A percentile compares a stretch with the other conserved stretches of the same genome.
Conservation (phyloP, 805 yeast species). For the Yamadazyma phyllophila region DNA sequence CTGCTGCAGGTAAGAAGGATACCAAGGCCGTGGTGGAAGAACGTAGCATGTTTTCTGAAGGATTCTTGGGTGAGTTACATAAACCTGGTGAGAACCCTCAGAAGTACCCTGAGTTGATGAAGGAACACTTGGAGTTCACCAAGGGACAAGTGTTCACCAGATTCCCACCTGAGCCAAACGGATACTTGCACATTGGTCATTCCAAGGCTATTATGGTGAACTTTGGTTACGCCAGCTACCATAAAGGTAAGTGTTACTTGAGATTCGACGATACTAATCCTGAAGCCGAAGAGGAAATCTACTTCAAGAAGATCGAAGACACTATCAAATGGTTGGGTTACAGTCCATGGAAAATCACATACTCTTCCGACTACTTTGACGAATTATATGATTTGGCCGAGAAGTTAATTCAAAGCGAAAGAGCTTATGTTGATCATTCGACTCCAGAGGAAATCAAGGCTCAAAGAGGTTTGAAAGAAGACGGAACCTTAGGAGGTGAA, state of each 20-base stretch:
- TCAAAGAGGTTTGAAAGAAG: conserved; percentile 86
- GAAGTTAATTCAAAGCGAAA: conserved; percentile 62
- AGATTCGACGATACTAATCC: conserved; percentile 98
- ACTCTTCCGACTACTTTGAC: conserved; percentile 95
- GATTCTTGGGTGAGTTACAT: conserved; percentile 92
- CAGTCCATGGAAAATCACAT: conserved; percentile 89
- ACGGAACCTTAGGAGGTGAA: conserved; percentile 93
- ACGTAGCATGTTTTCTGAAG: conserved; percentile 89
- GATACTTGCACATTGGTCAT: conserved; percentile 95
- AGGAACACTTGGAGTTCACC: conserved; percentile 73
- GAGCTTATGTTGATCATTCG: conserved; percentile 91
- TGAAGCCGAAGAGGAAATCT: conserved; percentile 94
- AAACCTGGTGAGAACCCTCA: conserved; percentile 96
- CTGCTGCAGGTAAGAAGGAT: conserved; percentile 2
- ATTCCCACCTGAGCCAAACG: conserved; percentile 99
- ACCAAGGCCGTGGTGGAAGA: conserved; percentile 17
- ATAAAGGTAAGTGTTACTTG: conserved; percentile 85
- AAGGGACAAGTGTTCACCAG: conserved; percentile 86
- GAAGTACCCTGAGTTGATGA: conserved; percentile 79
- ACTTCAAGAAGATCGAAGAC: conserved; percentile 76
- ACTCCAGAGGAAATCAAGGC: conserved; percentile 86
- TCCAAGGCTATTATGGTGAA: conserved; percentile 97
- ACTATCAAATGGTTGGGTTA: conserved; percentile 95
- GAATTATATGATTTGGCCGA: conserved; percentile 86
- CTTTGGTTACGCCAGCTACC: conserved; percentile 91